phyloP scores from a whole-genome alignment of 768 basidiomycete species.

The Leccinum imitatum region DNA sequence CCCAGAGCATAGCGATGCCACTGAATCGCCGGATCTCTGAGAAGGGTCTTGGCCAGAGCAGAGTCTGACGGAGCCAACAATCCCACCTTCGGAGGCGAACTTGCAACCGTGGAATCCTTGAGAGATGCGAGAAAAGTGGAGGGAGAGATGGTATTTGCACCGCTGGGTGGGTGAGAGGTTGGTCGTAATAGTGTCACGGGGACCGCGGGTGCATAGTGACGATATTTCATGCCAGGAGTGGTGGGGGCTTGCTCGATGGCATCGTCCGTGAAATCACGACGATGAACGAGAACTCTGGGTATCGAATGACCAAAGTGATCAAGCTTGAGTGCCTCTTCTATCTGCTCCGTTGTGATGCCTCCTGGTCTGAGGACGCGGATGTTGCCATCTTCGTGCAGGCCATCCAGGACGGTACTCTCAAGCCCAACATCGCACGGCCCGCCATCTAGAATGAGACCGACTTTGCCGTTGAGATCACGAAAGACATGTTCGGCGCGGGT shows the following conservation, averaged over 20 bases:
- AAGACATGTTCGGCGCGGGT: slow-evolving; percentile 85
- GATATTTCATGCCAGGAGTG: slow-evolving; percentile 99
- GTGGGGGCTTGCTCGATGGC: slow-evolving; percentile 78
- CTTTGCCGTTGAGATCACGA: slow-evolving; percentile 72
- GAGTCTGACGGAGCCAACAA: slow-evolving; percentile 67
- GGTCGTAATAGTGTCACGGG: slow-evolving; percentile 78
- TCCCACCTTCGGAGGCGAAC: slow-evolving; percentile 49
- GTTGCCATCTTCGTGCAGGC: slow-evolving; percentile 68
- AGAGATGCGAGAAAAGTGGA: slow-evolving; percentile 46
- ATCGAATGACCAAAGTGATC: slow-evolving; percentile 36
- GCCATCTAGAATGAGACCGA: slow-evolving; percentile 86
- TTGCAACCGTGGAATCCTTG: slow-evolving; percentile 17
- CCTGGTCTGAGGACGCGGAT: slow-evolving; percentile 88
- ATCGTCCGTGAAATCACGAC: slow-evolving; percentile 72
- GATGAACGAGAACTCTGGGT: slow-evolving; percentile 75
- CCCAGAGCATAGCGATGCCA: slow-evolving; percentile 60
- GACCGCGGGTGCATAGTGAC: slow-evolving; percentile 91
- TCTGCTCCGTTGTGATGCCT: slow-evolving; percentile 87
- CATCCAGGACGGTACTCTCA: slow-evolving; percentile 96
- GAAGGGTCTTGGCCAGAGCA: slow-evolving; percentile 31
- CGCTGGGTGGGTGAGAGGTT: slow-evolving; percentile 40
- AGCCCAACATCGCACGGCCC: slow-evolving; percentile 86
- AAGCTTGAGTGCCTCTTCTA: slow-evolving; percentile 57
- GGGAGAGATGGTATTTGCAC: slow-evolving; percentile 30
- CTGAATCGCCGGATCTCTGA: slow-evolving; percentile 38